These are phyloP conservation scores for Eimeria falciformis DNA, from an alignment of 169 alveolate genomes.

Conservation along the genomic window DNA sequence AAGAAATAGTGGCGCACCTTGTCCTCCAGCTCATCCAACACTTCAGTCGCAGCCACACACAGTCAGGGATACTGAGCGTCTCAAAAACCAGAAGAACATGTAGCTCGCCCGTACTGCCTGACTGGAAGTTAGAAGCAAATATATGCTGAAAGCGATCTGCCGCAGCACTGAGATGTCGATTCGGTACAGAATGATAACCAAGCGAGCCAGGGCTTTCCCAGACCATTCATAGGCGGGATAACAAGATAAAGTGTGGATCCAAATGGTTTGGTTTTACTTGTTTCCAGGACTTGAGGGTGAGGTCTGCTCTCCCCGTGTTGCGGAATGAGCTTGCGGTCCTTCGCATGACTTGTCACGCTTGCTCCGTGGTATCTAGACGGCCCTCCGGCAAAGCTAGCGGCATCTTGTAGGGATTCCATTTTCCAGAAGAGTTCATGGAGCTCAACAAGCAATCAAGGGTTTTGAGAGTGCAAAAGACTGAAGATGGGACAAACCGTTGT, in stretches of 20 bases:
- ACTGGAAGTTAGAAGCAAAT: too few relatives aligned
- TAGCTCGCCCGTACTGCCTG: too few relatives aligned
- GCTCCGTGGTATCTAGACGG: not conserved
- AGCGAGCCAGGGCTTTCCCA: not conserved
- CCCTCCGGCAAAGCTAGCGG: not conserved
- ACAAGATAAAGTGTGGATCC: too few relatives aligned
- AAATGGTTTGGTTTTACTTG: not conserved
- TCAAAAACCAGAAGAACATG: not conserved
- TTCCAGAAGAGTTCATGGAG: too few relatives aligned
- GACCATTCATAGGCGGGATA: not conserved
- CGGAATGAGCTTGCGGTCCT: not conserved
- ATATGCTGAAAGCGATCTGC: not conserved
- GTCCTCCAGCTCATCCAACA: constrained; percentile 77
- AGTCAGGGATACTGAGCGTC: not conserved
- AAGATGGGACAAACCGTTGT: too few relatives aligned
- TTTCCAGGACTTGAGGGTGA: constrained; percentile 44
- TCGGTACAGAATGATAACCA: not conserved
- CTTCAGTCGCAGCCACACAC: not conserved
- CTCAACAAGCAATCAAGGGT: too few relatives aligned
- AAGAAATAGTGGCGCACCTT: constrained; percentile 77
- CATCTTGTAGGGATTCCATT: not conserved
- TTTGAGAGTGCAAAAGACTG: too few relatives aligned
- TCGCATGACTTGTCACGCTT: not conserved
- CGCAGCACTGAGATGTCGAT: not conserved
- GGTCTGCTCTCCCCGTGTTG: constrained; percentile 25